A percentile compares a stretch with the other conserved stretches of the same genome.
Conservation (phyloP, 768 basidiomycete species). For the Daedalea quercina region DNA sequence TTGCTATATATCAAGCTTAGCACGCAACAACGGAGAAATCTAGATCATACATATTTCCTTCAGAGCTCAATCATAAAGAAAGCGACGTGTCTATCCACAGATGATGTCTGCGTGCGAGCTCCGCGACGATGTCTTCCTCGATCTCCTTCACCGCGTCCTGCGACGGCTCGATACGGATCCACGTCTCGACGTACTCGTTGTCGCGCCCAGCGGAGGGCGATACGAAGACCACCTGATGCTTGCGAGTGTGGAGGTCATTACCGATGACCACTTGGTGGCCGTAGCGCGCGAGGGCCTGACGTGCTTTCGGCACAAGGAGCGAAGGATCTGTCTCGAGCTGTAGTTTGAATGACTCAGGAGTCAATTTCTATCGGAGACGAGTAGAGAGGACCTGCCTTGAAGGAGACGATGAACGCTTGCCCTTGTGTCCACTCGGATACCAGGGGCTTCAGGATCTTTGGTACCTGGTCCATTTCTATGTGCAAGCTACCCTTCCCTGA, state of each 20-base stretch:
- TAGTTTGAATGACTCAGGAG: background rate
- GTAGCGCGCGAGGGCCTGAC: conserved; percentile 82
- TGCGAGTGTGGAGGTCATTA: conserved; percentile 88
- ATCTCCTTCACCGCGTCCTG: conserved; percentile 59
- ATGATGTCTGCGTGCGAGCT: conserved; percentile 68
- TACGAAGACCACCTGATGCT: conserved; percentile 90
- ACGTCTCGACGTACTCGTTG: conserved; percentile 43
- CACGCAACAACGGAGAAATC: too few relatives aligned
- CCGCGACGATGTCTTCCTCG: conserved; percentile 82
- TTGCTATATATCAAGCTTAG: too few relatives aligned
- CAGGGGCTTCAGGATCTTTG: conserved; percentile 89
- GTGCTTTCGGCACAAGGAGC: conserved; percentile 87
- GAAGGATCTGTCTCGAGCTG: conserved; percentile 89
- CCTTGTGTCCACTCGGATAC: conserved; percentile 85
- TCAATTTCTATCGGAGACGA: background rate
- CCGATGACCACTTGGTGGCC: conserved; percentile 97
- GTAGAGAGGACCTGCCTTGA: conserved; percentile 60
- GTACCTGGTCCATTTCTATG: conserved; percentile 99
- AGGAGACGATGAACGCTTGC: conserved; percentile 89
- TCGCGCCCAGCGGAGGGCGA: conserved; percentile 34
- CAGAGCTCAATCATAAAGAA: too few relatives aligned
- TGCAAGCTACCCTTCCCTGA: conserved; percentile 89
- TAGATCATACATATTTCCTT: too few relatives aligned
- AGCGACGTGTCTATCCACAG: conserved; percentile 45
- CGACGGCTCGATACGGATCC: conserved; percentile 52